Evolutionary conservation across 2,329 filamentous ascomycete species (phyloP).

Genomic region (Paraconiothyrium brasiliense): DNA sequence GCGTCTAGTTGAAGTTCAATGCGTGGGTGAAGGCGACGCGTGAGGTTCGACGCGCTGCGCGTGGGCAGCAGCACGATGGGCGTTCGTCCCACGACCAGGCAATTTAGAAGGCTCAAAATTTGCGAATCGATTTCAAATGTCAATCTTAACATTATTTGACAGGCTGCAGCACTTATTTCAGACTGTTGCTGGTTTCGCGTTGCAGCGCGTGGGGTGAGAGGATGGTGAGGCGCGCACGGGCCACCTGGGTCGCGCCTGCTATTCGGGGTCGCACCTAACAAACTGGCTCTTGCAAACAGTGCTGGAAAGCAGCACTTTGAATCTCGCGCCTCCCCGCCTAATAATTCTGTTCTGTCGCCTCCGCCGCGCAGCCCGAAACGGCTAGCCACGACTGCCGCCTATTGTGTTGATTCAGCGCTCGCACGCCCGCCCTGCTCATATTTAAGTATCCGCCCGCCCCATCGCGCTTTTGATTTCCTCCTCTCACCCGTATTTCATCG

Average conservation of each 20-base stretch:
- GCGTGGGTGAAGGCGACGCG: neutral
- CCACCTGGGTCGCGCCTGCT: neutral
- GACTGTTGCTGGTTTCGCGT: neutral
- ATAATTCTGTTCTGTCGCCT: constrained; percentile 25
- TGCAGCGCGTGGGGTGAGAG: neutral
- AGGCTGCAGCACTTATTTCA: neutral
- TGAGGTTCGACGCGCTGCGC: constrained; percentile 6
- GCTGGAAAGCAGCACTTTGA: constrained; percentile 31
- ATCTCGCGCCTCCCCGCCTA: constrained; percentile 29
- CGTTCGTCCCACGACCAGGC: neutral
- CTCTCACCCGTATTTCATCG: constrained; percentile 25
- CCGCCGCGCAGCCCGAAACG: constrained; percentile 23
- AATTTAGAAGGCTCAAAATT: neutral
- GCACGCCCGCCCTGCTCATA: constrained; percentile 28
- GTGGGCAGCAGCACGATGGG: neutral
- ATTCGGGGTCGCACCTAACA: constrained; percentile 4
- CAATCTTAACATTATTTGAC: neutral
- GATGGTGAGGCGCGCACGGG: neutral
- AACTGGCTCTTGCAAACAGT: constrained; percentile 1
- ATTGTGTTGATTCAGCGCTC: constrained; percentile 38
- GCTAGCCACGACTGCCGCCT: constrained; percentile 31
- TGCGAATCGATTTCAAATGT: neutral
- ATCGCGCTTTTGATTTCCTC: constrained; percentile 23
- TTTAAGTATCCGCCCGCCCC: constrained; percentile 30
- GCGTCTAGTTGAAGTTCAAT: neutral